phyloP scores from a whole-genome alignment of 1,284 basidiomycete species.

The Sanghuangporus sanghuang region DNA sequence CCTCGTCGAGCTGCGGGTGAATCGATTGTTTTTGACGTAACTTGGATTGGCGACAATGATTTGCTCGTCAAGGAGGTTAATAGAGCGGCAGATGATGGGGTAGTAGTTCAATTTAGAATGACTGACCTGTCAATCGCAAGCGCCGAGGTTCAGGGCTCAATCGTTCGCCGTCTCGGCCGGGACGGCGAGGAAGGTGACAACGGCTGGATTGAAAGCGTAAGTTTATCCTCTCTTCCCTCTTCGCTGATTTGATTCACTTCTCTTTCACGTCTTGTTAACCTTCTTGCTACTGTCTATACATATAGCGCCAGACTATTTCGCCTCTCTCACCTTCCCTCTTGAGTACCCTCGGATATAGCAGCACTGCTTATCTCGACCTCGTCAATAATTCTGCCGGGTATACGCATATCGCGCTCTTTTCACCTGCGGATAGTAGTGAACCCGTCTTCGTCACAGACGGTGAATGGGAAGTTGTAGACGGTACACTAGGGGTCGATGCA shows the following conservation, averaged over 20 bases:
- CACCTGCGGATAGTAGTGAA: conserved; percentile 58
- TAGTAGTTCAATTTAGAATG: conserved; percentile 72
- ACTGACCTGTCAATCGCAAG: conserved; percentile 23
- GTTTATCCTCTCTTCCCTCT: conserved; percentile 22
- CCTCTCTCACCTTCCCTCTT: conserved; percentile 45
- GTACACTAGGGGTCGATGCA: conserved; percentile 69
- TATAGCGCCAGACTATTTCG: conserved; percentile 55
- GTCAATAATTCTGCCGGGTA: conserved; percentile 76
- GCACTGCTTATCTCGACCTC: conserved; percentile 80
- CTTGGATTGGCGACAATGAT: conserved; percentile 78
- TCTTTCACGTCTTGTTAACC: not conserved
- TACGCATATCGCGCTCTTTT: conserved; percentile 88
- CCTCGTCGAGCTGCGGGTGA: conserved; percentile 54
- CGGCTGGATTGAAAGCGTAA: conserved; percentile 86
- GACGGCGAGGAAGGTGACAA: conserved; percentile 82
- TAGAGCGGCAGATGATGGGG: conserved; percentile 73
- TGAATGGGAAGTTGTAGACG: conserved; percentile 82
- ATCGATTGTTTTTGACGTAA: conserved; percentile 76
- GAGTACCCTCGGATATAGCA: conserved; percentile 30
- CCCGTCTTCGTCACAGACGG: conserved; percentile 85
- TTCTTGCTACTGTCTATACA: conserved; percentile 13
- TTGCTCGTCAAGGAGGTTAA: conserved; percentile 87
- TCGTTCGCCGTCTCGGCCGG: conserved; percentile 73
- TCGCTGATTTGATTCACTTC: not conserved
- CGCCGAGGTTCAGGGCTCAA: conserved; percentile 38